Conservation (phyloP, 1,139 yeast genomes). For the Saccharomyces hybrid region DNA sequence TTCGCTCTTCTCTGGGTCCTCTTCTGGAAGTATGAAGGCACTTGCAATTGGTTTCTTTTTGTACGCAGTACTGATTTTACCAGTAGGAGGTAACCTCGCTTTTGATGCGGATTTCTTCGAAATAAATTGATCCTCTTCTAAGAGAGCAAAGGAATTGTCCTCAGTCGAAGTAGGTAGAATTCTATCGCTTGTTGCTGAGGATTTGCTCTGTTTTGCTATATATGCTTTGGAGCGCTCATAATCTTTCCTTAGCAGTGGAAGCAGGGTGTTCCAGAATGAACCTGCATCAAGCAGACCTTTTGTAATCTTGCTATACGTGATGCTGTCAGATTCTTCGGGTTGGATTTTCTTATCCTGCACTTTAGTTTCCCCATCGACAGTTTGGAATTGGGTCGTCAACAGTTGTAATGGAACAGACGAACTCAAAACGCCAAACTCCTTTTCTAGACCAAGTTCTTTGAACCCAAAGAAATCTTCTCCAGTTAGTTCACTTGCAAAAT, state of each 20-base stretch:
- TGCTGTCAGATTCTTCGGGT: slow-evolving; percentile 55
- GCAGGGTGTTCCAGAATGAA: slow-evolving; percentile 39
- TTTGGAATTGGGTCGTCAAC: slow-evolving; percentile 57
- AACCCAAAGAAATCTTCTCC: slow-evolving; percentile 98
- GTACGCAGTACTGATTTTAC: slow-evolving; percentile 58
- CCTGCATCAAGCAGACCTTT: slow-evolving; percentile 51
- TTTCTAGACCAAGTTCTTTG: slow-evolving; percentile 85
- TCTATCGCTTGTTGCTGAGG: slow-evolving; percentile 29
- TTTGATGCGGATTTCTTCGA: slow-evolving; percentile 64
- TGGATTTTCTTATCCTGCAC: slow-evolving; percentile 46
- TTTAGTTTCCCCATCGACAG: slow-evolving; percentile 45
- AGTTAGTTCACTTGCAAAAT: slow-evolving; percentile 72
- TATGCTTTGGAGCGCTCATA: slow-evolving; percentile 44
- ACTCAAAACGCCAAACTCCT: slow-evolving; percentile 81
- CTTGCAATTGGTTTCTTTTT: slow-evolving; percentile 55
- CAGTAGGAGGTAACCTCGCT: slow-evolving; percentile 89
- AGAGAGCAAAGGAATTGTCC: slow-evolving; percentile 34
- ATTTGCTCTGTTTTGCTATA: slow-evolving; percentile 44
- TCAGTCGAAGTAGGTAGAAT: slow-evolving; percentile 36
- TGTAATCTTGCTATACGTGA: slow-evolving; percentile 41
- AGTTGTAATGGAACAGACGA: slow-evolving; percentile 84
- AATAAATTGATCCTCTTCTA: slow-evolving; percentile 79
- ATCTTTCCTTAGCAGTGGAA: slow-evolving; percentile 49
- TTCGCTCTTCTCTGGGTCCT: slow-evolving; percentile 9
- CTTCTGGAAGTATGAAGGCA: slow-evolving; percentile 43